phyloP scores from a whole-genome alignment of 2,329 filamentous ascomycete genomes.

The Pseudogymnoascus sp. region DNA sequence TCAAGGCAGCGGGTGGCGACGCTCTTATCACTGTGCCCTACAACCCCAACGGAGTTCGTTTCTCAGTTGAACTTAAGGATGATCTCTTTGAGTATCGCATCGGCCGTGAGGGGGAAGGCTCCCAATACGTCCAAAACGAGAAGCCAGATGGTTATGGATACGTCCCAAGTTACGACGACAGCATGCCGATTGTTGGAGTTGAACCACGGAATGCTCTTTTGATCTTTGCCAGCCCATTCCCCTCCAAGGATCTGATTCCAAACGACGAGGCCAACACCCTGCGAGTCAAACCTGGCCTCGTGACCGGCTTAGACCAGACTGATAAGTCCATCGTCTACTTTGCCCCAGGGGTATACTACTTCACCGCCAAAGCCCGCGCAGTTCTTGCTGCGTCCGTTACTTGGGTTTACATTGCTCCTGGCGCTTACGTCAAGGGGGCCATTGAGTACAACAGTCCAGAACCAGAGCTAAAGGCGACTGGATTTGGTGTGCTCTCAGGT shows the following conservation, averaged over 20 bases:
- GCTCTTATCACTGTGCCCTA: constrained; percentile 29
- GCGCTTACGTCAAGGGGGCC: constrained; percentile 36
- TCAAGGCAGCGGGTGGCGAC: constrained; percentile 21
- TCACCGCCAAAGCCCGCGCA: constrained; percentile 17
- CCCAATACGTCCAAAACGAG: constrained; percentile 21
- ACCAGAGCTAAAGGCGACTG: constrained; percentile 29
- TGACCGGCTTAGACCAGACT: constrained; percentile 21
- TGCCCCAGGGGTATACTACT: constrained; percentile 25
- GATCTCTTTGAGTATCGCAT: constrained; percentile 29
- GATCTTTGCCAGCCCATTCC: constrained; percentile 31
- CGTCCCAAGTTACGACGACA: not conserved
- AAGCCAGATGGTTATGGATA: constrained; percentile 12
- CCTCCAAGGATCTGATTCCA: constrained; percentile 20
- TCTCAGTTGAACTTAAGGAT: constrained; percentile 32
- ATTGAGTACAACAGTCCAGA: constrained; percentile 29
- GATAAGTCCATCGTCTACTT: constrained; percentile 22
- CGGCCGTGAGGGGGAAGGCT: constrained; percentile 15
- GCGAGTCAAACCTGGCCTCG: constrained; percentile 23
- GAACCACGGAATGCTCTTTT: constrained; percentile 30
- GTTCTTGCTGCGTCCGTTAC: constrained; percentile 18
- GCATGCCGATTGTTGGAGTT: constrained; percentile 24
- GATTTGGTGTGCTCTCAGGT: constrained; percentile 34
- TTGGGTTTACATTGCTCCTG: constrained; percentile 27
- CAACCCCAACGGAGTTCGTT: constrained; percentile 24
- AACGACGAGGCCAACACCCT: constrained; percentile 18